Evolutionary conservation across 176 grass and related monocot genomes (phyloP).

Genomic region (Typha latifolia): DNA sequence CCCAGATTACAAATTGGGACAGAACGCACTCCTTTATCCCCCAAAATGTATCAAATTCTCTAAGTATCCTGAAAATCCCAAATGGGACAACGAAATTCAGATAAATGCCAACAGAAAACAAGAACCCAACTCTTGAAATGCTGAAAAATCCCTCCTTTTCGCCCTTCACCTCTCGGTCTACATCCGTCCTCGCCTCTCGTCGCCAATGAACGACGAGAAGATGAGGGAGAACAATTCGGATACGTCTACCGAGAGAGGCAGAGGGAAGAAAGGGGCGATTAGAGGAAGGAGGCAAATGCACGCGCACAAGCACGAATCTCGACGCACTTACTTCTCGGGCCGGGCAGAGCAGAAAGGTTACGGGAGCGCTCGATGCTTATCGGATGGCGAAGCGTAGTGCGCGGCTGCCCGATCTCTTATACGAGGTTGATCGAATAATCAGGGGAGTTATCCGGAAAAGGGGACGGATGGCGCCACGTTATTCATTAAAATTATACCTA

Average conservation of each 20-base stretch:
- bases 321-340: constrained; percentile 1
- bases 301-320: constrained; percentile 4
- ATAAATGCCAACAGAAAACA: background rate
- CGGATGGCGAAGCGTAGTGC: background rate
- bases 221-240: background rate
- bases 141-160: background rate
- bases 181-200: constrained; percentile 10
- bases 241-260: background rate
- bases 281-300: background rate
- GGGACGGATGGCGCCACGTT: too few species aligned
- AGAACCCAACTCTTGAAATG: background rate
- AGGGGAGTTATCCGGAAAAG: too few species aligned
- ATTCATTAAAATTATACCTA: too few species aligned
- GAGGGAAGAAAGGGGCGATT: background rate
- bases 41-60: background rate
- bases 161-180: background rate
- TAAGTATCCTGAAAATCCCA: background rate
- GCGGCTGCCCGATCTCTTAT: background rate
- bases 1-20: background rate
- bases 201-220: constrained; percentile 5
- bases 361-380: background rate
- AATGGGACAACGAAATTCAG: constrained; percentile 5
- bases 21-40: too few species aligned
- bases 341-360: background rate
- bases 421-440: too few species aligned